Evolutionary conservation across 805 yeast genomes (phyloP).

Genomic region (Candida xyloterini): DNA sequence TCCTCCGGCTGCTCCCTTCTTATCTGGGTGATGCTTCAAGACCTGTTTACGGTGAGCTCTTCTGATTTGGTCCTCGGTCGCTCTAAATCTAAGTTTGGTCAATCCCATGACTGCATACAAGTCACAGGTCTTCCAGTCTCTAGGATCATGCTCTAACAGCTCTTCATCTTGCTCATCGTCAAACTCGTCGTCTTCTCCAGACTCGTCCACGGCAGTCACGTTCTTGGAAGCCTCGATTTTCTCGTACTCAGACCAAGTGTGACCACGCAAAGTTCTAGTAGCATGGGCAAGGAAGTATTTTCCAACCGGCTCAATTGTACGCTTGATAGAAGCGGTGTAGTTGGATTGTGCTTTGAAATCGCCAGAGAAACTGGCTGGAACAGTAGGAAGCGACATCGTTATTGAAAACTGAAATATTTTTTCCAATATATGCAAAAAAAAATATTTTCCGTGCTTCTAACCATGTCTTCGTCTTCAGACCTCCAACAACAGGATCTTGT

Average conservation of each 20-base stretch:
- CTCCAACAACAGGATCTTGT: constrained; percentile 58
- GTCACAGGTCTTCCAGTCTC: constrained; percentile 97
- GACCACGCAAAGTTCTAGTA: constrained; percentile 90
- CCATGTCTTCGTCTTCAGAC: constrained; percentile 23
- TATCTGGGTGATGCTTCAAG: constrained; percentile 96
- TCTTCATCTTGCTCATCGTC: constrained; percentile 68
- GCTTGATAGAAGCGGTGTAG: constrained; percentile 60
- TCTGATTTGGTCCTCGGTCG: constrained; percentile 89
- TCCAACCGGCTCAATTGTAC: constrained; percentile 95
- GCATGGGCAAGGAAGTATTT: constrained; percentile 95
- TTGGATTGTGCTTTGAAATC: constrained; percentile 49
- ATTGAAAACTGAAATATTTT: constrained; percentile 2
- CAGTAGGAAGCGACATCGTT: constrained; percentile 43
- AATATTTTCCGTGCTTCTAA: constrained; percentile 11
- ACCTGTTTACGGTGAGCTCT: constrained; percentile 97
- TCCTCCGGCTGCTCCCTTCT: constrained; percentile 87
- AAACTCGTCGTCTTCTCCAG: constrained; percentile 62
- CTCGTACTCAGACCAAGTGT: constrained; percentile 98
- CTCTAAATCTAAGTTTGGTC: constrained; percentile 84
- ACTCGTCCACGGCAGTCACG: constrained; percentile 66
- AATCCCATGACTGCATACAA: constrained; percentile 95
- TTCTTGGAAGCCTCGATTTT: constrained; percentile 87
- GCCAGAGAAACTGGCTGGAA: constrained; percentile 51
- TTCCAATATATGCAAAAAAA: constrained; percentile 2
- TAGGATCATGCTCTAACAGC: constrained; percentile 85